Conservation (phyloP, 805 yeast genomes). For the Kodamaea lidongshanica region DNA sequence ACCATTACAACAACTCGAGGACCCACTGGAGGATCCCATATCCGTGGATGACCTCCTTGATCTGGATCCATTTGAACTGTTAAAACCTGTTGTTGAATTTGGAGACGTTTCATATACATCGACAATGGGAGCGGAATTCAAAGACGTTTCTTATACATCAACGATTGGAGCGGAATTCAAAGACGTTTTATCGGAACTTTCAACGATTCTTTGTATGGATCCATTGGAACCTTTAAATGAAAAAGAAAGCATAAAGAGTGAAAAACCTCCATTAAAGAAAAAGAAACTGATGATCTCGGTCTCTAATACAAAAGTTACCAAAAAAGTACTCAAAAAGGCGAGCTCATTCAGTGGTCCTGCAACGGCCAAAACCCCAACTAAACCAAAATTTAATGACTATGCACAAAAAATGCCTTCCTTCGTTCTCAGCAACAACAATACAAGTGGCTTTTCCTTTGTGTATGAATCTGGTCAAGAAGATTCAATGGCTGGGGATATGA, state of each 20-base stretch:
- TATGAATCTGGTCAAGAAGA: conserved; percentile 11
- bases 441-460: conserved; percentile 11
- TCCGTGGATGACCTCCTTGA: conserved; percentile 11
- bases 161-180: conserved; percentile 4
- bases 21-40: conserved; percentile 4
- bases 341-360: conserved; percentile 10
- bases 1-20: conserved; percentile 3
- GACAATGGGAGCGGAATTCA: conserved; percentile 3
- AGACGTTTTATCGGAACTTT: conserved; percentile 8
- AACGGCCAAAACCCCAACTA: conserved; percentile 4
- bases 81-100: conserved; percentile 9
- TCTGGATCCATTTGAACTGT: conserved; percentile 10
- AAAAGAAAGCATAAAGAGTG: not conserved
- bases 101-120: conserved; percentile 1
- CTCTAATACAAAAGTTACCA: conserved; percentile 9
- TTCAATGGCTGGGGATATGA: conserved; percentile 6
- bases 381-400: conserved; percentile 9
- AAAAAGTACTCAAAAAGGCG: conserved; percentile 10
- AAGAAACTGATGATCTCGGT: conserved; percentile 8
- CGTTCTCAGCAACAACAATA: conserved; percentile 5
- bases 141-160: conserved; percentile 1
- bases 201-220: conserved; percentile 5
- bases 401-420: conserved; percentile 9
- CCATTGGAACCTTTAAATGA: conserved; percentile 1
- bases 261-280: conserved; percentile 4